Conservation (phyloP, 768 basidiomycete species). For the Xerocomus brunneocitrinus region DNA sequence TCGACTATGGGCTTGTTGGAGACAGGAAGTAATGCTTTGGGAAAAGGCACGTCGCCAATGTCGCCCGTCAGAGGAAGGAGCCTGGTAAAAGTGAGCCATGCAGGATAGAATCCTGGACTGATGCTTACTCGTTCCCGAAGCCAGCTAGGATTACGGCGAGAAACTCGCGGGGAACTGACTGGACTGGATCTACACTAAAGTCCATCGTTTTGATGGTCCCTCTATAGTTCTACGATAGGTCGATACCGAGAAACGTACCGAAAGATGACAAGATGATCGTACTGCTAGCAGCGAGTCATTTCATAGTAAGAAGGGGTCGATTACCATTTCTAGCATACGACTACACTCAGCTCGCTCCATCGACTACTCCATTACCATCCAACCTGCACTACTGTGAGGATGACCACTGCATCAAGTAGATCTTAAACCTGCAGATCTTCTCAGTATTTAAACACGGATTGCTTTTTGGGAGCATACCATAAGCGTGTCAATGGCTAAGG, state of each 20-base stretch:
- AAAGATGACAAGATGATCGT: too few species aligned
- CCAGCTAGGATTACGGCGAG: constrained; percentile 86
- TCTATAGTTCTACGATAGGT: not conserved
- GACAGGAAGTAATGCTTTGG: constrained; percentile 84
- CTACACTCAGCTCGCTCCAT: not conserved
- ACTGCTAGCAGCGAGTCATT: constrained; percentile 9
- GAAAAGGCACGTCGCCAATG: constrained; percentile 75
- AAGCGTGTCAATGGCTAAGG: constrained; percentile 61
- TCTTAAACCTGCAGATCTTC: not conserved
- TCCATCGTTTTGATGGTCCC: constrained; percentile 43
- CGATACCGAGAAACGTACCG: not conserved
- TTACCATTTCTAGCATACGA: constrained; percentile 21
- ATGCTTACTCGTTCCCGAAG: constrained; percentile 81
- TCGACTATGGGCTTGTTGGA: constrained; percentile 87
- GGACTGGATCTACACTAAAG: constrained; percentile 51
- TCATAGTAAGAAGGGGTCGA: not conserved
- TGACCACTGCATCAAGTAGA: not conserved
- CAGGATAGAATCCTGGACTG: not conserved
- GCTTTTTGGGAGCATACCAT: constrained; percentile 10
- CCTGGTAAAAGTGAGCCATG: constrained; percentile 36
- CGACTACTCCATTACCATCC: not conserved
- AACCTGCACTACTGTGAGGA: not conserved
- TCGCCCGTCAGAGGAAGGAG: constrained; percentile 70
- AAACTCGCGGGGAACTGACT: constrained; percentile 67
- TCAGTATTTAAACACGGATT: not conserved